These are phyloP conservation scores for Pseudomonodictys pantanalensis DNA, from an alignment of 495 filamentous ascomycete genomes.

Conservation along the genomic window DNA sequence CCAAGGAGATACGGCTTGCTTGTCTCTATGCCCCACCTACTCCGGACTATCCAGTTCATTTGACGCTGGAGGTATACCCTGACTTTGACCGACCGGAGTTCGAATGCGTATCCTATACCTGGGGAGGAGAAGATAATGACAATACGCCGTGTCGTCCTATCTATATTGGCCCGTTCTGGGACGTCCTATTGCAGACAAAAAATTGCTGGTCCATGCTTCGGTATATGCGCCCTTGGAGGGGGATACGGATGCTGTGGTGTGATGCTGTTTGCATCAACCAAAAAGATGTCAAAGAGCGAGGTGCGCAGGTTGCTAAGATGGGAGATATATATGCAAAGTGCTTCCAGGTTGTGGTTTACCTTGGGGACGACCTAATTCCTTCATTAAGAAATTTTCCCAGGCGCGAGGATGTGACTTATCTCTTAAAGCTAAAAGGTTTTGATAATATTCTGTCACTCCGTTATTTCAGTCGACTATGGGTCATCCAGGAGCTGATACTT, in stretches of 20 bases:
- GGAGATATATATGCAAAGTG: neutral
- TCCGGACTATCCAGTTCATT: constrained; percentile 28
- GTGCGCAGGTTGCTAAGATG: constrained; percentile 1
- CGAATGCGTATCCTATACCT: constrained; percentile 37
- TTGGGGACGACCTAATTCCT: neutral
- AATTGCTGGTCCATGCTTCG: constrained; percentile 39
- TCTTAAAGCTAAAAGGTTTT: neutral
- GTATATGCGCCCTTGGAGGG: constrained; percentile 25
- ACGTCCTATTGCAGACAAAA: constrained; percentile 35
- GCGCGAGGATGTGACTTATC: neutral
- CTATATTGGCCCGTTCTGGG: constrained; percentile 36
- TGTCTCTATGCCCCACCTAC: neutral
- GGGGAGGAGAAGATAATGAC: constrained; percentile 37
- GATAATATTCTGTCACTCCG: constrained; percentile 15
- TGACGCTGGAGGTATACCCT: constrained; percentile 27
- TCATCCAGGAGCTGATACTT: constrained; percentile 36
- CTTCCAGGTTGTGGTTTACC: neutral
- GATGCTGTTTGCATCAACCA: constrained; percentile 1
- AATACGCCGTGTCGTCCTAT: constrained; percentile 22
- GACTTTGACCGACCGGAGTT: constrained; percentile 36
- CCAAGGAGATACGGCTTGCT: neutral
- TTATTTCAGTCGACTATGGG: constrained; percentile 38
- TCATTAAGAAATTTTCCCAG: neutral
- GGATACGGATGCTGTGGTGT: constrained; percentile 17
- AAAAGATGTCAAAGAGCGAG: neutral